Percentiles rank a stretch among this genome's conserved stretches.
Evolutionary conservation across 306 rosid genomes (phyloP).

Genomic region (Abrus pulchellus): DNA sequence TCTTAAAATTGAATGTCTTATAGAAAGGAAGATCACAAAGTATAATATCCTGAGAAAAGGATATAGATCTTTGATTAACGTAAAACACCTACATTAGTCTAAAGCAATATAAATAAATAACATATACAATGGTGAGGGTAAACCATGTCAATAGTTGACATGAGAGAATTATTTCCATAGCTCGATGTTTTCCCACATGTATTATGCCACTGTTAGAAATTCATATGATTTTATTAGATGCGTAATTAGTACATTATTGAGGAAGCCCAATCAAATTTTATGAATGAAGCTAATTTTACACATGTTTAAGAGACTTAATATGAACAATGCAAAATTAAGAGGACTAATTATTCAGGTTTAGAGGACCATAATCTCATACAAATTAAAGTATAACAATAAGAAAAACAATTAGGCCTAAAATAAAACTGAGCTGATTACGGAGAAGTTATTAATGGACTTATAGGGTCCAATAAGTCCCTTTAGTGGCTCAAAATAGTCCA

Average conservation of each 20-base stretch:
- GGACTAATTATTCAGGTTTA: too few species aligned
- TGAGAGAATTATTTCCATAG: neutral
- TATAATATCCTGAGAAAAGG: neutral
- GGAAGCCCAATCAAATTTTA: neutral
- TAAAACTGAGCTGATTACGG: too few species aligned
- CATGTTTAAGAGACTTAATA: too few species aligned
- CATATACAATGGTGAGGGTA: neutral
- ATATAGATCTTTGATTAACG: neutral
- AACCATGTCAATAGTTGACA: neutral
- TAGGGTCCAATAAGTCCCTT: neutral
- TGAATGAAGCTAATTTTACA: neutral
- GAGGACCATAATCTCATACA: too few species aligned
- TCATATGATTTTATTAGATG: neutral
- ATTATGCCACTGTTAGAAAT: neutral
- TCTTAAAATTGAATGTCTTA: neutral
- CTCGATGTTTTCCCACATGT: neutral
- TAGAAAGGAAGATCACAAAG: neutral
- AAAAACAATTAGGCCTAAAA: too few species aligned
- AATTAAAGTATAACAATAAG: too few species aligned
- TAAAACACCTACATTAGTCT: neutral
- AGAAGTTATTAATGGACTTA: neutral
- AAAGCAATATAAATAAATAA: constrained; percentile 1
- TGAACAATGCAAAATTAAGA: too few species aligned
- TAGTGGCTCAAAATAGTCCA: neutral
- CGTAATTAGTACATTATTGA: neutral